A percentile compares a stretch with the other conserved stretches of the same genome.
Evolutionary conservation across 1,284 basidiomycete genomes (phyloP).

Genomic region (Papiliotrema fonsecae): DNA sequence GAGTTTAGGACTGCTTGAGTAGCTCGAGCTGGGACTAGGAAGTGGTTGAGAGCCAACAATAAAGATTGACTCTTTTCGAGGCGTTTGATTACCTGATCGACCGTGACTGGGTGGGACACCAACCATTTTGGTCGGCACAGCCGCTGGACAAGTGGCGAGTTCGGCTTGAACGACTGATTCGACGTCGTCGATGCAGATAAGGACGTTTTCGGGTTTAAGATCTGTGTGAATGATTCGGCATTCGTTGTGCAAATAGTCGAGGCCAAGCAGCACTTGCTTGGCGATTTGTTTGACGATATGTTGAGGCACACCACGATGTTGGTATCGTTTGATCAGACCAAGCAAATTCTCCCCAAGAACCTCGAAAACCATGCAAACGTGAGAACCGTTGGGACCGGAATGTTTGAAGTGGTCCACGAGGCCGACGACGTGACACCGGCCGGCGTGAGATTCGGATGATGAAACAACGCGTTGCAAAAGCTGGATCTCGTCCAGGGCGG

Average conservation of each 20-base stretch:
- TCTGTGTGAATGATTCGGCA: conserved; percentile 96
- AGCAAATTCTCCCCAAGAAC: conserved; percentile 98
- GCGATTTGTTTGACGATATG: conserved; percentile 93
- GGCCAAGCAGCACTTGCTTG: conserved; percentile 88
- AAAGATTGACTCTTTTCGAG: conserved; percentile 76
- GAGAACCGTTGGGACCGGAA: conserved; percentile 90
- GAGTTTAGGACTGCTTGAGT: conserved; percentile 69
- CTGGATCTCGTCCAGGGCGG: conserved; percentile 97
- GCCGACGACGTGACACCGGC: conserved; percentile 69
- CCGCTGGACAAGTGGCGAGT: conserved; percentile 57
- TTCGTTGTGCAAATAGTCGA: conserved; percentile 96
- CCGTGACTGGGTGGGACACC: conserved; percentile 94
- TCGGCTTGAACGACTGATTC: conserved; percentile 88
- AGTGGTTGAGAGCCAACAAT: conserved; percentile 94
- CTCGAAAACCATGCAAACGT: conserved; percentile 99
- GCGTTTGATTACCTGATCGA: conserved; percentile 94
- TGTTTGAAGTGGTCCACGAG: conserved; percentile 97
- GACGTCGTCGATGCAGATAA: conserved; percentile 96
- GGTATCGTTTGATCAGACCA: conserved; percentile 86
- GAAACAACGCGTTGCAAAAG: conserved; percentile 91
- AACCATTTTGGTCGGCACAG: conserved; percentile 72
- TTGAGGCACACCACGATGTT: conserved; percentile 86
- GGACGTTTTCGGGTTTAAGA: conserved; percentile 96
- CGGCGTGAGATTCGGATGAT: conserved; percentile 61
- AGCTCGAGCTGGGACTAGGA: conserved; percentile 69